A percentile compares a stretch with the other conserved stretches of the same genome.
Conservation (phyloP, 2,329 filamentous ascomycete species). For the Xylariaceae sp. region DNA sequence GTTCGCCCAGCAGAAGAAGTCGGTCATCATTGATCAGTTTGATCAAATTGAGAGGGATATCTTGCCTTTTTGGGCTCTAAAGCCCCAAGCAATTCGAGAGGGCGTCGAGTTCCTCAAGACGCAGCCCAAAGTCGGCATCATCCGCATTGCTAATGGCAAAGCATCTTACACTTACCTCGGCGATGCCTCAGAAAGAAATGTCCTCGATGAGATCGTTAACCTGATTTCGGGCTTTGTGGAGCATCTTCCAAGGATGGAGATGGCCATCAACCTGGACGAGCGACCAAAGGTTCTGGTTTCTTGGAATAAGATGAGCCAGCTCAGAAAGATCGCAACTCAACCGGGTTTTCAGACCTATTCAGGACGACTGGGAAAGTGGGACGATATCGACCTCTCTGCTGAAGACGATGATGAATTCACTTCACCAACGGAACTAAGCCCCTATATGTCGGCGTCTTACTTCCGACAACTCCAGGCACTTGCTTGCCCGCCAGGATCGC, state of each 20-base stretch:
- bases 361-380: constrained; percentile 37
- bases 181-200: constrained; percentile 31
- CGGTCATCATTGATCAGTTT: constrained; percentile 73
- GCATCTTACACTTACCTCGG: constrained; percentile 40
- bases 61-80: constrained; percentile 70
- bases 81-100: constrained; percentile 61
- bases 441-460: constrained; percentile 24
- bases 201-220: constrained; percentile 45
- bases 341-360: constrained; percentile 45
- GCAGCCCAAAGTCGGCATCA: constrained; percentile 41
- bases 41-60: constrained; percentile 72
- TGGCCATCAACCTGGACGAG: constrained; percentile 77
- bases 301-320: constrained; percentile 52
- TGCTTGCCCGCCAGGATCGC: constrained; percentile 59
- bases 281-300: constrained; percentile 68
- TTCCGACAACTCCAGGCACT: constrained; percentile 35
- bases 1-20: constrained; percentile 63
- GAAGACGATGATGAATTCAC: constrained; percentile 2
- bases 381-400: constrained; percentile 7
- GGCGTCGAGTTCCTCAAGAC: constrained; percentile 41
- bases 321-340: constrained; percentile 28
- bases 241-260: constrained; percentile 74
- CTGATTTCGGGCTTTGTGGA: constrained; percentile 69
- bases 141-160: constrained; percentile 60
- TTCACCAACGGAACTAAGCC: constrained; percentile 2